Evolutionary conservation across 371 early-diverging fungal genomes (phyloP).

Genomic region (Entomophthora muscae): DNA sequence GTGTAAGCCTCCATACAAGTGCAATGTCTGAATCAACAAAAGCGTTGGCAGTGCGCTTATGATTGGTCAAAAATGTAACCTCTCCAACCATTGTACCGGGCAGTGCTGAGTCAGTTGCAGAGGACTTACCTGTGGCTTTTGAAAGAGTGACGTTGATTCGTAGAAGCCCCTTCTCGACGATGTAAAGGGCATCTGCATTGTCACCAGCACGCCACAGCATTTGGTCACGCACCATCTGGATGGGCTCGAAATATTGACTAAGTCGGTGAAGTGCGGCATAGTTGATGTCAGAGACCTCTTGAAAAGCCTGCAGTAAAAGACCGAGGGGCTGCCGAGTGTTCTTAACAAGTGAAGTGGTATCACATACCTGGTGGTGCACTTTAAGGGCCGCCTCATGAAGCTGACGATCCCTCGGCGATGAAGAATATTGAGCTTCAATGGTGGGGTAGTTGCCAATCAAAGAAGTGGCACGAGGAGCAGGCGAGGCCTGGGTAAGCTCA

Average conservation of each 20-base stretch:
- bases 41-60: slow-evolving; percentile 32
- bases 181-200: slow-evolving; percentile 35
- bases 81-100: slow-evolving; percentile 68
- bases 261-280: slow-evolving; percentile 6
- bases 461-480: slow-evolving; percentile 12
- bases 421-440: slow-evolving; percentile 10
- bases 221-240: slow-evolving; percentile 24
- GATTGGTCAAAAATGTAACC: slow-evolving; percentile 40
- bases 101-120: slow-evolving; percentile 40
- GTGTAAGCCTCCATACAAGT: slow-evolving; percentile 43
- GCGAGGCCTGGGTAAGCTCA: slow-evolving; percentile 9
- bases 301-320: slow-evolving; percentile 3
- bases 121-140: not conserved
- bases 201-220: slow-evolving; percentile 49
- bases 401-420: slow-evolving; percentile 19
- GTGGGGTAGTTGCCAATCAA: not conserved
- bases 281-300: not conserved
- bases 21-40: slow-evolving; percentile 34
- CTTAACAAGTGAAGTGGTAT: not conserved
- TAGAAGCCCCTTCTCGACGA: slow-evolving; percentile 63
- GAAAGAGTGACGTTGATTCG: slow-evolving; percentile 25
- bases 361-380: slow-evolving; percentile 13
- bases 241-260: slow-evolving; percentile 33
- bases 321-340: slow-evolving; percentile 7
- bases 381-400: slow-evolving; percentile 17